These are phyloP conservation scores for Talaromyces wortmannii DNA, from an alignment of 495 filamentous ascomycete species.

Conservation along the genomic window DNA sequence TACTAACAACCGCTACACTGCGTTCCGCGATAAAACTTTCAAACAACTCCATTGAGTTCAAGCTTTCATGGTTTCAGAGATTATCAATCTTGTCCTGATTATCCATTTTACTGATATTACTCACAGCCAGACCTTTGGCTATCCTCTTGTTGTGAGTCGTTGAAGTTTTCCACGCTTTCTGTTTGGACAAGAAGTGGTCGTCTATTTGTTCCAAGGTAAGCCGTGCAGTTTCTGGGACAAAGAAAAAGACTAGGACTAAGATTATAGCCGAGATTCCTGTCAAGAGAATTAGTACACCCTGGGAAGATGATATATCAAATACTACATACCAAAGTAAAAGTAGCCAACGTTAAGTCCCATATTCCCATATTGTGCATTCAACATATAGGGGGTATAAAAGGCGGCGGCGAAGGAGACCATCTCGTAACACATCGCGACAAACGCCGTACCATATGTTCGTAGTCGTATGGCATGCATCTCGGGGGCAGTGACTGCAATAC, in stretches of 20 bases:
- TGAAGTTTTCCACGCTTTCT: conserved; percentile 19
- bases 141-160: conserved; percentile 10
- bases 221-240: conserved; percentile 21
- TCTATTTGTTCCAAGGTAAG: conserved; percentile 24
- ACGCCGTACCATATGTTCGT: conserved; percentile 24
- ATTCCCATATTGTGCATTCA: conserved; percentile 16
- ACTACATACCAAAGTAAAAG: conserved; percentile 22
- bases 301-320: too few relatives aligned
- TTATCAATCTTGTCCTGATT: too few relatives aligned
- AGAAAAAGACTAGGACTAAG: conserved; percentile 10
- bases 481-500: conserved; percentile 12
- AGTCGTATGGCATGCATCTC: conserved; percentile 25
- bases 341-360: conserved; percentile 24
- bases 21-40: too few relatives aligned
- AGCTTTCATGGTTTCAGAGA: too few relatives aligned
- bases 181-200: conserved; percentile 14
- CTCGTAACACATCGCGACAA: conserved; percentile 15
- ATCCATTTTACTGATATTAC: too few relatives aligned
- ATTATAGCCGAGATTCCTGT: conserved; percentile 16
- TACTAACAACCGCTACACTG: too few relatives aligned
- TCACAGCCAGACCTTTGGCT: too few relatives aligned
- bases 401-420: conserved; percentile 19
- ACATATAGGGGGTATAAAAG: conserved; percentile 26
- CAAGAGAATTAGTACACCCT: too few relatives aligned
- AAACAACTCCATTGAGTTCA: too few relatives aligned